Base-by-base conservation (phyloP, 805 yeast species). In the Vanderwaltozyma polyspora region DNA sequence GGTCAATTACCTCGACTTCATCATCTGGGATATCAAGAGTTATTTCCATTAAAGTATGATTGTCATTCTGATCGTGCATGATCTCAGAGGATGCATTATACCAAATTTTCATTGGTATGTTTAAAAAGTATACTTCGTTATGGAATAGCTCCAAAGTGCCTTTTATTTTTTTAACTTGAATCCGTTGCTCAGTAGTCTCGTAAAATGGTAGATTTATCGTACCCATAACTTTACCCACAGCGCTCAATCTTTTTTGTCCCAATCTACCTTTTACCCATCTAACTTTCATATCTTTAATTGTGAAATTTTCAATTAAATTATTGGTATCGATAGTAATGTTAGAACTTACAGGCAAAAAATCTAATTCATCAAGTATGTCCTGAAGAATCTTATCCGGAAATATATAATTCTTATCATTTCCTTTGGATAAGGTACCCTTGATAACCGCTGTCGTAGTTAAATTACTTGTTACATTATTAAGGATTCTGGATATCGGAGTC, bases 41-140 rank as follows among this genome's bases (percentile, higher is more conserved):
- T 1, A 73, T 51, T 13, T 52, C 50, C 40, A 66, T 55, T 18
- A 52, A 48, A 1, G 49, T 49, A 23, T 44, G 35, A 39, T 37
- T 38, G 19, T 46, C 35, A 15, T 42, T 42, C n/a, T 39, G 37
- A 28, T 42, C 40, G 32, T 46, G 45, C n/a, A 45, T 16, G 10
- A 51, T 59, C 25, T 46, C 51, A 4, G 74, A 68, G 1, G 53
- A 51, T 5, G 71, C 60, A n/a, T 44, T 41, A 17, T 59, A 58
- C 79, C 79, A 74, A 6, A 62, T 62, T 8, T 48, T 47, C 44
- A 69, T 45, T 4, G 61, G 59, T 11, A 72, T 48, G n/a, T 62
- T 56, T 5, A 70, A 67, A 48, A 74, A 72, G 35, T 58, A 59
- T 12, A 37, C 41, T 3, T 49, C 62, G 5, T 62, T 44, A 39